These are phyloP conservation scores for Penicillium desertorum DNA, from an alignment of 495 filamentous ascomycete genomes.

Conservation along the genomic window DNA sequence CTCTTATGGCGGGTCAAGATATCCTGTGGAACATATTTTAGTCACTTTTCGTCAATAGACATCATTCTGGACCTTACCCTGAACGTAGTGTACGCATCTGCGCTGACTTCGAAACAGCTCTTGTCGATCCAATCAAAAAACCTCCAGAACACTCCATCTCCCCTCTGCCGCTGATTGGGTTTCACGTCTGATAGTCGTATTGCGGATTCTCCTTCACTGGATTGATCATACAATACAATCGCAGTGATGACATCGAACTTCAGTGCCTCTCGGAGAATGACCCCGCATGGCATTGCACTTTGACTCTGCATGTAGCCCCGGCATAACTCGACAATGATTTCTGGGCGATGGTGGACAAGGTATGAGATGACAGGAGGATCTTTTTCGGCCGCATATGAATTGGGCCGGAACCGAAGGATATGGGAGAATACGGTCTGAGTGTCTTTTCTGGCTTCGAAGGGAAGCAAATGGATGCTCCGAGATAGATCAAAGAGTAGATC, in stretches of 20 bases:
- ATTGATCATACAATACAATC: constrained; percentile 90
- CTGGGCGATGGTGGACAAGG: constrained; percentile 78
- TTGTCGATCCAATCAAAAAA: constrained; percentile 98
- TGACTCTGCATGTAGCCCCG: constrained; percentile 86
- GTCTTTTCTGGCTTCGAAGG: constrained; percentile 93
- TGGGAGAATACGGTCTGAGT: constrained; percentile 87
- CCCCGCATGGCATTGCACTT: constrained; percentile 89
- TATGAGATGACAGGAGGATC: constrained; percentile 82
- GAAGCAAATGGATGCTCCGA: constrained; percentile 71
- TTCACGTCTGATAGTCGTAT: constrained; percentile 64
- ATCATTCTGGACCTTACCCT: constrained; percentile 54
- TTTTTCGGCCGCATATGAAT: constrained; percentile 47
- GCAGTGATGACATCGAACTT: constrained; percentile 88
- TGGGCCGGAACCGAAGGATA: constrained; percentile 75
- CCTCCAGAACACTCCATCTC: constrained; percentile 88
- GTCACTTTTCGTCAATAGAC: not conserved
- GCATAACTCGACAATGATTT: constrained; percentile 84
- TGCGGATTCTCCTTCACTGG: constrained; percentile 55
- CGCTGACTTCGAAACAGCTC: constrained; percentile 92
- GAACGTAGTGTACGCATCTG: constrained; percentile 97
- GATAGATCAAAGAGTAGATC: constrained; percentile 84
- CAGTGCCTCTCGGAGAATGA: constrained; percentile 84
- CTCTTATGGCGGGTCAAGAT: constrained; percentile 92
- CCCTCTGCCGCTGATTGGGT: constrained; percentile 62
- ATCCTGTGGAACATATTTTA: constrained; percentile 55